phyloP scores from a whole-genome alignment of 805 yeast species.

The Candida mattraensis region DNA sequence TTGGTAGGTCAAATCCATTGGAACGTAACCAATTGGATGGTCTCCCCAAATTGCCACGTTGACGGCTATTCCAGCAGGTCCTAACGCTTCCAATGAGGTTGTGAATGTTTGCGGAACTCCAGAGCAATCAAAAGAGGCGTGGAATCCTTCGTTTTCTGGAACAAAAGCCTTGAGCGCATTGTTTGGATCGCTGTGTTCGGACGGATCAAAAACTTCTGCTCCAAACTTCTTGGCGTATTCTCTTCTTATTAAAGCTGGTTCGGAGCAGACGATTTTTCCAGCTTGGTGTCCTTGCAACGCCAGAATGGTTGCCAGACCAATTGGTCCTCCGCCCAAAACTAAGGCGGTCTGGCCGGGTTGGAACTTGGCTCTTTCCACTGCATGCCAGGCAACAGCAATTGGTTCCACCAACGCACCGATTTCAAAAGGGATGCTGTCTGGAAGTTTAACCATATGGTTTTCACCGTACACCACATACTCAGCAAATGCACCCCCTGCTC shows the following conservation, averaged over 20 bases:
- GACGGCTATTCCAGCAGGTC: conserved; percentile 44
- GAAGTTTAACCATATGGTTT: conserved; percentile 40
- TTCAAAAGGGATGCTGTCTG: conserved; percentile 21
- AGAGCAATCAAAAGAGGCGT: conserved; percentile 53
- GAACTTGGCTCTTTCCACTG: conserved; percentile 45
- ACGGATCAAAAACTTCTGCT: conserved; percentile 40
- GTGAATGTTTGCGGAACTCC: conserved; percentile 49
- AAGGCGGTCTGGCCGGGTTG: conserved; percentile 46
- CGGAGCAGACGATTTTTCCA: conserved; percentile 54
- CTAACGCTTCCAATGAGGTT: conserved; percentile 39
- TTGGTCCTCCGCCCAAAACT: conserved; percentile 62
- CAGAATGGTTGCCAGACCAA: conserved; percentile 57
- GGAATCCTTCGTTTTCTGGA: conserved; percentile 46
- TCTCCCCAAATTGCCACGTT: conserved; percentile 54
- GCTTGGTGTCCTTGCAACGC: conserved; percentile 51
- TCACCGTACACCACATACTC: conserved; percentile 42
- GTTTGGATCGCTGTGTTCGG: conserved; percentile 30
- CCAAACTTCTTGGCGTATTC: conserved; percentile 53
- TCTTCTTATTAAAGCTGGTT: conserved; percentile 62
- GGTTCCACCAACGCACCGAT: conserved; percentile 59
- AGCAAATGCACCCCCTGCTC: conserved; percentile 50
- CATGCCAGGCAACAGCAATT: conserved; percentile 60
- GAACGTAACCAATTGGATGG: conserved; percentile 41
- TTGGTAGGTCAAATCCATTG: conserved; percentile 44
- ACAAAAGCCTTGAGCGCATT: conserved; percentile 35